Conservation (phyloP, 805 yeast species). For the Wickerhamiella sorbophila region DNA sequence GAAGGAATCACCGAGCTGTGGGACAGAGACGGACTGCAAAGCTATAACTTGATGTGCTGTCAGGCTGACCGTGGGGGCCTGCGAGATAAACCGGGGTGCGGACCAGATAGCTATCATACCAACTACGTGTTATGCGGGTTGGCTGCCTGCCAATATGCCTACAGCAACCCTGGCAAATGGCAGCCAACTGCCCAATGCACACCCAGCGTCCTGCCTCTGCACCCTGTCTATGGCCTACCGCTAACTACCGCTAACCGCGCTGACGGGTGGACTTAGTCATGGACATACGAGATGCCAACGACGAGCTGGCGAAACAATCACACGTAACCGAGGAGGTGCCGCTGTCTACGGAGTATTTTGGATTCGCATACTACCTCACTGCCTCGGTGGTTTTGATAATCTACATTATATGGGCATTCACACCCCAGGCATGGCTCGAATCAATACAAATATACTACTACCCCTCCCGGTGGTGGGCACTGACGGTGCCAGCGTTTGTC, state of each 20-base stretch:
- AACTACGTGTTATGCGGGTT: slow-evolving; percentile 74
- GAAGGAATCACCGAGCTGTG: slow-evolving; percentile 22
- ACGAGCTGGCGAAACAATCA: slow-evolving; percentile 1
- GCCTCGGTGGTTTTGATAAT: slow-evolving; percentile 40
- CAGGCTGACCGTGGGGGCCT: slow-evolving; percentile 63
- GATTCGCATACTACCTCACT: slow-evolving; percentile 69
- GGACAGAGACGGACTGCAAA: slow-evolving; percentile 41
- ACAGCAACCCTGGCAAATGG: slow-evolving; percentile 10
- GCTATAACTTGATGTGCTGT: slow-evolving; percentile 62
- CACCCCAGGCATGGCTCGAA: slow-evolving; percentile 47
- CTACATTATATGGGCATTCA: slow-evolving; percentile 60
- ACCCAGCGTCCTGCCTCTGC: slow-evolving; percentile 23
- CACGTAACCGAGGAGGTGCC: background rate
- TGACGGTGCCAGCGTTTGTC: slow-evolving; percentile 58
- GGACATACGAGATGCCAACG: background rate
- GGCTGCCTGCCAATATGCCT: slow-evolving; percentile 39
- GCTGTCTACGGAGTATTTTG: slow-evolving; percentile 53
- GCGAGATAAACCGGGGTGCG: slow-evolving; percentile 72
- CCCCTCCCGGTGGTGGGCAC: slow-evolving; percentile 88
- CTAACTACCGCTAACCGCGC: slow-evolving; percentile 25
- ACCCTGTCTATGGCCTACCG: slow-evolving; percentile 51
- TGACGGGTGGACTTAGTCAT: background rate
- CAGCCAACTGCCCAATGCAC: slow-evolving; percentile 4
- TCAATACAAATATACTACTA: slow-evolving; percentile 47
- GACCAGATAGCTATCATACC: slow-evolving; percentile 80